Evolutionary conservation across 441 rosid genomes (phyloP), one percentile per base, ranked within the genome.

Genomic region (Adansonia grandidieri): DNA sequence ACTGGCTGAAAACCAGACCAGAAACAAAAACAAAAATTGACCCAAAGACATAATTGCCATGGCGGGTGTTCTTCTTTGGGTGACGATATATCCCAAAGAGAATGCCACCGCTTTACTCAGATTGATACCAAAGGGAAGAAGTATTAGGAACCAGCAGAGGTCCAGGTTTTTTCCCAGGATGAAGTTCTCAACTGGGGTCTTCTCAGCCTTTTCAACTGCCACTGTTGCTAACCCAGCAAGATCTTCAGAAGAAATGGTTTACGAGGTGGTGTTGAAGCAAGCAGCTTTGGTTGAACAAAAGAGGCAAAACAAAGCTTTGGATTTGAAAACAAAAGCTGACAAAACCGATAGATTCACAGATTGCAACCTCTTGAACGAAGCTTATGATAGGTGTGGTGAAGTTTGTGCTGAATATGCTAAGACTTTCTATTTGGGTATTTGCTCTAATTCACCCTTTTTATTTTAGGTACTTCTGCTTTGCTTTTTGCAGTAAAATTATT

Each of bases 381-480:
- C 91, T 54, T 88, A 85, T 58, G 84, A 83, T 17, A 75, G 91
- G 62, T 88, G 91, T 71, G 86, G 91, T 50, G 89, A 88, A 67
- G 87, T 88, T 71, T 88, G 89, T 74, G 89, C 86, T n/a, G 91
- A 86, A 78, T 83, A 88, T 77, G 91, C 91, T 79, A 86, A 84
- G 80, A 88, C 91, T 24, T 88, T 86, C 74, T 85, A 88, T 80
- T 82, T 88, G 83, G 91, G 91, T 88, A 81, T 20, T 69, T 63
- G 17, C 58, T 60, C 62, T 57, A 1, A 17, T 70, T 70, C 51
- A 13, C 4, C 42, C 44, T 40, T 13, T 69, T 50, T 37, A 28
- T n/a, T 9, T 71, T 68, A 1, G 28, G 28, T 64, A 8, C 28
- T 44, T n/a, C 6, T 57, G 40, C 15, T 15, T 40, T 7, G 10